Percentiles rank a stretch among this genome's conserved stretches.
These are phyloP conservation scores for Kuraishia capsulata DNA, from an alignment of 805 yeast genomes.

Conservation along the genomic window DNA sequence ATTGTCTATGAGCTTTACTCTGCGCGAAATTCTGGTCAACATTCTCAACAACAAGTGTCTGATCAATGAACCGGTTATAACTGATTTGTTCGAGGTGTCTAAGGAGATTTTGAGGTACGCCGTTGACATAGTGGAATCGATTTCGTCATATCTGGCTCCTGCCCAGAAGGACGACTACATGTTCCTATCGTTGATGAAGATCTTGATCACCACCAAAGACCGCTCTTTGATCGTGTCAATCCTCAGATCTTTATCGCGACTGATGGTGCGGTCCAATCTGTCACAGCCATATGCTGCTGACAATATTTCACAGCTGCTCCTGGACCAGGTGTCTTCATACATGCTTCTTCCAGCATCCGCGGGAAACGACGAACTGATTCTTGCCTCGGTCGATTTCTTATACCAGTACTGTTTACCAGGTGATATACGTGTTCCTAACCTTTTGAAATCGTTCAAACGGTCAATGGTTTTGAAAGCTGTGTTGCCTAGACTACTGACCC, in stretches of 20 bases:
- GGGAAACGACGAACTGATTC: slow-evolving; percentile 57
- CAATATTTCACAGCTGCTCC: slow-evolving; percentile 31
- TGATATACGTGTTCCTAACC: slow-evolving; percentile 40
- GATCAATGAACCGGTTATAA: slow-evolving; percentile 18
- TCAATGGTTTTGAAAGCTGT: slow-evolving; percentile 44
- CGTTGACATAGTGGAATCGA: slow-evolving; percentile 75
- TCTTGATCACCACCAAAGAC: slow-evolving; percentile 49
- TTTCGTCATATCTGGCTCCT: slow-evolving; percentile 75
- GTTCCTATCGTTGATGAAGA: slow-evolving; percentile 43
- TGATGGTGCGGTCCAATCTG: slow-evolving; percentile 51
- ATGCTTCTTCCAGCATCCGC: slow-evolving; percentile 38
- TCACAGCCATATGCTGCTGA: slow-evolving; percentile 44
- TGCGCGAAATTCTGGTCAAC: slow-evolving; percentile 26
- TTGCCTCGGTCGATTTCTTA: slow-evolving; percentile 71
- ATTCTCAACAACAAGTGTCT: slow-evolving; percentile 26
- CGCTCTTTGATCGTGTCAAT: slow-evolving; percentile 61
- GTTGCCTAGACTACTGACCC: slow-evolving; percentile 53
- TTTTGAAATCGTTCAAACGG: slow-evolving; percentile 38
- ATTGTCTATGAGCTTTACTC: slow-evolving; percentile 41
- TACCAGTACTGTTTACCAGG: slow-evolving; percentile 72
- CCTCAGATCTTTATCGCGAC: slow-evolving; percentile 69
- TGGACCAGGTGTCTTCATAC: slow-evolving; percentile 49
- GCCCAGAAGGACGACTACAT: slow-evolving; percentile 62
- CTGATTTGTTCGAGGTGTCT: slow-evolving; percentile 20
- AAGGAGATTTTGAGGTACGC: slow-evolving; percentile 60